These are phyloP conservation scores for Lumnitzera racemosa DNA, from an alignment of 345 rosid species.

Conservation along the genomic window DNA sequence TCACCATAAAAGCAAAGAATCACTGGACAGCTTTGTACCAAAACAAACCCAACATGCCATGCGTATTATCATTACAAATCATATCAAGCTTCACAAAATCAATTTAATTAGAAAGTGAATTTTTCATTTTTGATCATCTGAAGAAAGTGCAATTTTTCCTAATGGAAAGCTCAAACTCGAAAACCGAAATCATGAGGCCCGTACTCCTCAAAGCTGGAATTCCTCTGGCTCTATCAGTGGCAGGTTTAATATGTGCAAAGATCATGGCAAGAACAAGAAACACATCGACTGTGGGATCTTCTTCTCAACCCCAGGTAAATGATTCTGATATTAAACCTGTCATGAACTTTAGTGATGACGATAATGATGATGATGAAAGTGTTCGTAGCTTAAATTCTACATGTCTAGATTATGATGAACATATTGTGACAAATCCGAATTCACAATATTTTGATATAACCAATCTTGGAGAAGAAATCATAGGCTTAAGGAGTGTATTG, in stretches of 20 bases:
- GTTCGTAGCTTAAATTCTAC: conserved; percentile 3
- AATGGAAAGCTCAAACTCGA: conserved; percentile 38
- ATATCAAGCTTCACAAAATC: conserved; percentile 7
- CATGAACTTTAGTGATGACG: conserved; percentile 1
- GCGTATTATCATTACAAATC: not conserved
- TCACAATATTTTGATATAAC: conserved; percentile 3
- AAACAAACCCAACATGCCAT: not conserved
- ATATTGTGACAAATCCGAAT: conserved; percentile 6
- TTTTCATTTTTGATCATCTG: not conserved
- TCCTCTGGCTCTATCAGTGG: conserved; percentile 52
- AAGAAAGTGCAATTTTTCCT: not conserved
- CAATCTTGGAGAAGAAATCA: conserved; percentile 22
- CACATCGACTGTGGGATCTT: conserved; percentile 5
- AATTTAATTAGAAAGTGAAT: not conserved
- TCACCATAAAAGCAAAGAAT: conserved; percentile 8
- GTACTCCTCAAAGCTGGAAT: conserved; percentile 54
- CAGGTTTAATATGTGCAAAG: conserved; percentile 49
- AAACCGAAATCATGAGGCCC: conserved; percentile 40
- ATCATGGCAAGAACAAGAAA: conserved; percentile 27
- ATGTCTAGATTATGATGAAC: conserved; percentile 16
- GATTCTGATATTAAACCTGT: no score
- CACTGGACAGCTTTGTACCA: conserved; percentile 1
- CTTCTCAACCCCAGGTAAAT: conserved; percentile 5
- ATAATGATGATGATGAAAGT: conserved; percentile 6
- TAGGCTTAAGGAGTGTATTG: conserved; percentile 23